A percentile compares a stretch with the other conserved stretches of the same genome.
Evolutionary conservation across 306 rosid genomes (phyloP).

Genomic region (Cicer chorassanicum): DNA sequence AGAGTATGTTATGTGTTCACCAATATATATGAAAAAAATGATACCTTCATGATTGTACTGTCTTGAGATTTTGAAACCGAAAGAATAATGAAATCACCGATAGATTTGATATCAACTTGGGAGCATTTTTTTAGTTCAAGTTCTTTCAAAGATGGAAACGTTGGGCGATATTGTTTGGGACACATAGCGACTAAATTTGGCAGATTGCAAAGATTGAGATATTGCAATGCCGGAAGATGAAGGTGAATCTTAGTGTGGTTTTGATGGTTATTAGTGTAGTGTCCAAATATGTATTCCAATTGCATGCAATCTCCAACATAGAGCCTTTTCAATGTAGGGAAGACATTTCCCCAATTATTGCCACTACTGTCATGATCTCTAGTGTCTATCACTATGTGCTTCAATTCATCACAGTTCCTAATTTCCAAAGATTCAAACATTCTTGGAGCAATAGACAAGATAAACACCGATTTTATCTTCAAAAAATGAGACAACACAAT

Average conservation of each 20-base stretch:
- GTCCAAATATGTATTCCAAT: constrained; percentile 30
- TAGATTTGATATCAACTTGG: not conserved
- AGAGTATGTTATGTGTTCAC: too few relatives aligned
- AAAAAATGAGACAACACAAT: too few relatives aligned
- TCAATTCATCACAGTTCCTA: not conserved
- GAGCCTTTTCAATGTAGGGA: not conserved
- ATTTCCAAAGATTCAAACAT: not conserved
- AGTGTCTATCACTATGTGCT: not conserved
- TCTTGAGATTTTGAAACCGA: not conserved
- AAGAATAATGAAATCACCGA: not conserved
- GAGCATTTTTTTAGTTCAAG: not conserved
- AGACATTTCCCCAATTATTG: too few relatives aligned
- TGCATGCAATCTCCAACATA: accelerated
- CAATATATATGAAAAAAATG: not conserved
- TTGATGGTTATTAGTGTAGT: not conserved
- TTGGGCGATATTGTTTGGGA: not conserved
- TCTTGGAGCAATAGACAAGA: too few relatives aligned
- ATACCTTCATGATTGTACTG: not conserved
- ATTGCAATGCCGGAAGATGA: not conserved
- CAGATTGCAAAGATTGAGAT: accelerated
- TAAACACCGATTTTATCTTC: too few relatives aligned
- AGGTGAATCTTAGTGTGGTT: not conserved
- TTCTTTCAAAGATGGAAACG: not conserved
- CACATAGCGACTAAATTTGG: not conserved
- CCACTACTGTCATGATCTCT: not conserved